Percentiles rank a stretch among this genome's conserved stretches.
These are phyloP conservation scores for Fraxinus excelsior DNA, from an alignment of 257 asterid genomes.

Conservation along the genomic window DNA sequence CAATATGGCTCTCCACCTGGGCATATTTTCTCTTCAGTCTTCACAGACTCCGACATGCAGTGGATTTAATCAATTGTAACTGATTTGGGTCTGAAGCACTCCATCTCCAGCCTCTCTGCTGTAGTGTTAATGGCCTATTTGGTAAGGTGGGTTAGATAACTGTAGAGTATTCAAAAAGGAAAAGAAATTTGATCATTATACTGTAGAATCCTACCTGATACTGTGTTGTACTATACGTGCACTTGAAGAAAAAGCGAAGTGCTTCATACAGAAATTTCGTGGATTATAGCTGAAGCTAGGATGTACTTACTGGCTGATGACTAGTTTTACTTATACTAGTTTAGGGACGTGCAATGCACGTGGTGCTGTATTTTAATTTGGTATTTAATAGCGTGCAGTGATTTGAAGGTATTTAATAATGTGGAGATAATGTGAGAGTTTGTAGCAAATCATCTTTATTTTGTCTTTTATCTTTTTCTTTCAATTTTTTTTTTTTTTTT, in stretches of 20 bases:
- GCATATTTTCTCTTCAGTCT: not conserved
- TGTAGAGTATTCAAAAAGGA: not conserved
- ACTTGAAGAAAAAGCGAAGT: not conserved
- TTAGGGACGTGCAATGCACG: too few relatives aligned
- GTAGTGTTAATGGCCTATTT: not conserved
- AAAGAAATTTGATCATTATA: not conserved
- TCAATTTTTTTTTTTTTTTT: too few relatives aligned
- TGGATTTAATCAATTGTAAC: not conserved
- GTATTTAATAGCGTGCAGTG: too few relatives aligned
- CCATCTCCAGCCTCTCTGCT: not conserved
- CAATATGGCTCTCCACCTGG: not conserved
- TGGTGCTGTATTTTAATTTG: too few relatives aligned
- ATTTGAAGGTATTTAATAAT: too few relatives aligned
- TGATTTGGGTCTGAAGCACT: not conserved
- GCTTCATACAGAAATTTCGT: not conserved
- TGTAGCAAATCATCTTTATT: too few relatives aligned
- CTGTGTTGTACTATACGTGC: not conserved
- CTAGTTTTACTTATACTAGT: slow-evolving; percentile 16
- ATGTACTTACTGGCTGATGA: not conserved
- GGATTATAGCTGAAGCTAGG: slow-evolving; percentile 1
- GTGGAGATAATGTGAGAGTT: too few relatives aligned
- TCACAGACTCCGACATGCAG: not conserved
- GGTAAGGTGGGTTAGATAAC: not conserved
- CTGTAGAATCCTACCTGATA: not conserved
- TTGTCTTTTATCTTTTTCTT: too few relatives aligned